Evolutionary conservation across 768 basidiomycete species (phyloP).

Genomic region (Mycena haematopus): DNA sequence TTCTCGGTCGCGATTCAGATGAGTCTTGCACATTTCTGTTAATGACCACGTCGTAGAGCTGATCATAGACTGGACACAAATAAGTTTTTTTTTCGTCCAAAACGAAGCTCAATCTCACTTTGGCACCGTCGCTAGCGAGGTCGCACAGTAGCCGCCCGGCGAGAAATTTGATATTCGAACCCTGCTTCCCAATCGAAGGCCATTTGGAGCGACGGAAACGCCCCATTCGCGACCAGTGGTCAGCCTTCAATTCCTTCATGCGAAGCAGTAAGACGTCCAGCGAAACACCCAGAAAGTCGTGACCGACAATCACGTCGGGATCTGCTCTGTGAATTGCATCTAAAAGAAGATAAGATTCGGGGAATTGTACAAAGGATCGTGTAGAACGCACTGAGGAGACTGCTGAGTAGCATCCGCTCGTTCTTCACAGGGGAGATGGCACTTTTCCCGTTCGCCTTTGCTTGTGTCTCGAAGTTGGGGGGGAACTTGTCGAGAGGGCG

Average conservation of each 20-base stretch:
- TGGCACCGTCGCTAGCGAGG: conserved; percentile 92
- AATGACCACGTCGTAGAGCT: conserved; percentile 97
- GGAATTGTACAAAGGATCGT: background rate
- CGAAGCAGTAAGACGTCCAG: conserved; percentile 91
- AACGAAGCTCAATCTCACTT: conserved; percentile 53
- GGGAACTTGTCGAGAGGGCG: conserved; percentile 91
- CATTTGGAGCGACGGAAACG: conserved; percentile 85
- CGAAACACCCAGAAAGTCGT: conserved; percentile 90
- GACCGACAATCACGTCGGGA: conserved; percentile 93
- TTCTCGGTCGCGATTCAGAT: conserved; percentile 84
- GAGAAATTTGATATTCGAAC: conserved; percentile 82
- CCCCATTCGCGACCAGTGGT: conserved; percentile 94
- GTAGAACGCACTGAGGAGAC: conserved; percentile 67
- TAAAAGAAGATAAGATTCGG: conserved; percentile 35
- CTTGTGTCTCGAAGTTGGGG: conserved; percentile 76
- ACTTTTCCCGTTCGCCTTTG: conserved; percentile 68
- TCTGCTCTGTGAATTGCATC: conserved; percentile 85
- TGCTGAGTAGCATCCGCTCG: conserved; percentile 87
- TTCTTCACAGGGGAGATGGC: conserved; percentile 76
- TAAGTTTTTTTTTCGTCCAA: background rate
- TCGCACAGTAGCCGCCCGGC: conserved; percentile 91
- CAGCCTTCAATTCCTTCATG: conserved; percentile 88
- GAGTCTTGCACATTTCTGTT: conserved; percentile 94
- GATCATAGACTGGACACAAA: conserved; percentile 81
- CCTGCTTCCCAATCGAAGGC: conserved; percentile 83